phyloP scores from a whole-genome alignment of 2,329 filamentous ascomycete species.

The Sclerotiophoma versabilis region DNA sequence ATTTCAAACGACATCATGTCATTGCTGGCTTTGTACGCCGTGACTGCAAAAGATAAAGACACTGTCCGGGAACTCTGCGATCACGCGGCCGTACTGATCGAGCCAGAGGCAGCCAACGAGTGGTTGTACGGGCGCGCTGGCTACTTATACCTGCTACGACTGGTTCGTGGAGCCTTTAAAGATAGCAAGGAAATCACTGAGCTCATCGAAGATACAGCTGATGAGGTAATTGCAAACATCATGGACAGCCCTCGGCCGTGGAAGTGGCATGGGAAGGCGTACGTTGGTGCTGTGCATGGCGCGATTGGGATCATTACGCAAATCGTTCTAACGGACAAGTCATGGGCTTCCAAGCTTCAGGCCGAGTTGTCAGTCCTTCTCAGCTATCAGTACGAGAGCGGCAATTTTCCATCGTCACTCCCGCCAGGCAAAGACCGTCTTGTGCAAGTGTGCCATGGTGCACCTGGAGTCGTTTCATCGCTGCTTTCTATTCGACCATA shows the following conservation, averaged over 20 bases:
- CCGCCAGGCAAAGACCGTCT: slow-evolving; percentile 58
- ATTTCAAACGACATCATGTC: slow-evolving; percentile 60
- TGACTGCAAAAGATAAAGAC: slow-evolving; percentile 58
- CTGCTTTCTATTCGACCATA: slow-evolving; percentile 63
- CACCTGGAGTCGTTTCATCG: slow-evolving; percentile 67
- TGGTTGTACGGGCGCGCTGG: slow-evolving; percentile 73
- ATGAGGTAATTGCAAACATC: slow-evolving; percentile 66
- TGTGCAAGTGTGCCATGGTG: slow-evolving; percentile 73
- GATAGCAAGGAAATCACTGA: slow-evolving; percentile 59
- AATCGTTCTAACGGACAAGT: slow-evolving; percentile 65
- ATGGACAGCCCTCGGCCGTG: slow-evolving; percentile 64
- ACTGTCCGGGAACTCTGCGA: slow-evolving; percentile 60
- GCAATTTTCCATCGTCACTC: slow-evolving; percentile 69
- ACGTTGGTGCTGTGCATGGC: slow-evolving; percentile 72
- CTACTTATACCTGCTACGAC: slow-evolving; percentile 70
- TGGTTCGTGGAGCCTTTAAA: slow-evolving; percentile 65
- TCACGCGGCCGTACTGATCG: slow-evolving; percentile 57
- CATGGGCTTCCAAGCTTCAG: slow-evolving; percentile 62
- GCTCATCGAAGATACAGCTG: slow-evolving; percentile 61
- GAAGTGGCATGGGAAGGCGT: slow-evolving; percentile 69
- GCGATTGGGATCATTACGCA: slow-evolving; percentile 75
- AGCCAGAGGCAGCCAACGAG: slow-evolving; percentile 63
- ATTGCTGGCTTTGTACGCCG: slow-evolving; percentile 58
- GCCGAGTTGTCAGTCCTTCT: slow-evolving; percentile 63
- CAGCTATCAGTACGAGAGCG: slow-evolving; percentile 65